phyloP scores from a whole-genome alignment of 2,329 filamentous ascomycete species.

The Alternaria sp. region DNA sequence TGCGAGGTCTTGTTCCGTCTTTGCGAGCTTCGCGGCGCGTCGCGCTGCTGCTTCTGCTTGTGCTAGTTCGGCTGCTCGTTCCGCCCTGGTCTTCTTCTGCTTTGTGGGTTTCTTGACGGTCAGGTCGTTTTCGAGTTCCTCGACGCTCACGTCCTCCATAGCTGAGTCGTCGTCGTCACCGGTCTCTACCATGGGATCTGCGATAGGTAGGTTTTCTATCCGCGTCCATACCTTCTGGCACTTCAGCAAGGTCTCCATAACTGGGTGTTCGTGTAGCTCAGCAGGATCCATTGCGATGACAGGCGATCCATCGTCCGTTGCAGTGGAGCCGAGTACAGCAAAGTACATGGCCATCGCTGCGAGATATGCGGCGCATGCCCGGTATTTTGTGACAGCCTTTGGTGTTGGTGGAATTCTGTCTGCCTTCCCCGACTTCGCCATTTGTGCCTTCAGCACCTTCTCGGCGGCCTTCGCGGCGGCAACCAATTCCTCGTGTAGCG shows the following conservation, averaged over 20 bases:
- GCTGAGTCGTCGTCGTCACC: constrained; percentile 40
- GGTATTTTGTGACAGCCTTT: constrained; percentile 67
- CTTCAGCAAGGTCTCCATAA: constrained; percentile 84
- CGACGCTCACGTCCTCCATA: constrained; percentile 40
- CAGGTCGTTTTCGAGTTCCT: constrained; percentile 43
- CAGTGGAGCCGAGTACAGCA: constrained; percentile 83
- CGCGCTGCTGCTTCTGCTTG: constrained; percentile 61
- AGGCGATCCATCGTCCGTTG: constrained; percentile 59
- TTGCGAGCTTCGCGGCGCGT: constrained; percentile 59
- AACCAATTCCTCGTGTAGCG: constrained; percentile 63
- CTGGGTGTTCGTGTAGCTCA: constrained; percentile 85
- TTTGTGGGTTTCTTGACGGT: constrained; percentile 43
- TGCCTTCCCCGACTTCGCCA: constrained; percentile 27
- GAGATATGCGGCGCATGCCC: constrained; percentile 84
- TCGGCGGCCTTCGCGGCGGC: constrained; percentile 65
- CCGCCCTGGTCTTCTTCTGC: constrained; percentile 55
- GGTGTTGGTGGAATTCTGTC: constrained; percentile 23
- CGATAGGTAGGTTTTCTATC: constrained; percentile 68
- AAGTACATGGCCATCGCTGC: constrained; percentile 93
- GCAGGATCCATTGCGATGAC: constrained; percentile 71
- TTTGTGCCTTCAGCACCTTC: constrained; percentile 41
- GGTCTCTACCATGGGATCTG: constrained; percentile 51
- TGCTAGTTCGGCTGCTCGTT: constrained; percentile 59
- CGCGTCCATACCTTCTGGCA: constrained; percentile 82
- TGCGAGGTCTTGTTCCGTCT: constrained; percentile 73